Percentiles rank a stretch among this genome's conserved stretches.
Conservation (phyloP, 352 stramenopile genomes). For the Pythium utonaiense region DNA sequence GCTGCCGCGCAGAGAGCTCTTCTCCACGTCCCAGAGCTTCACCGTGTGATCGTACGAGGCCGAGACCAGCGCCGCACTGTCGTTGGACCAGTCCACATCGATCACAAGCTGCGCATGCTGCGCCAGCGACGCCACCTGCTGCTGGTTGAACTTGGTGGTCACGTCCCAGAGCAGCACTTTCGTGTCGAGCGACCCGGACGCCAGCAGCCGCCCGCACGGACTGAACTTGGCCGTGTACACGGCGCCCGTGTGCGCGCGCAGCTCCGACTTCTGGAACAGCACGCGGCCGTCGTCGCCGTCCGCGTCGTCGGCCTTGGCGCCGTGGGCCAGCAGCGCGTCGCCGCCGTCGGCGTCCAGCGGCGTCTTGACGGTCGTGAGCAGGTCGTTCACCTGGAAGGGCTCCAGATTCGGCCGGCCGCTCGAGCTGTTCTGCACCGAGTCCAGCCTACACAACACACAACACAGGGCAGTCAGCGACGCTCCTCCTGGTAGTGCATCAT, state of each 20-base stretch:
- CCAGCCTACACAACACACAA: conserved; percentile 36
- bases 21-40: conserved; percentile 86
- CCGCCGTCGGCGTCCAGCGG: conserved; percentile 29
- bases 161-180: conserved; percentile 85
- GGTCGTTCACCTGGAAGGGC: conserved; percentile 69
- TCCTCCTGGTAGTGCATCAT: too few relatives aligned
- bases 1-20: conserved; percentile 58
- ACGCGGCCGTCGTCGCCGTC: conserved; percentile 65
- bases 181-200: conserved; percentile 76
- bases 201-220: conserved; percentile 72
- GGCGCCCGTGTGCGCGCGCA: conserved; percentile 67
- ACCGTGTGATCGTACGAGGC: conserved; percentile 86
- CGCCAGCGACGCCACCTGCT: conserved; percentile 71
- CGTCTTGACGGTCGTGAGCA: conserved; percentile 47
- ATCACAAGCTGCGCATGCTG: conserved; percentile 83
- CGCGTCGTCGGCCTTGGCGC: conserved; percentile 54
- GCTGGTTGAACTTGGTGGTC: conserved; percentile 87
- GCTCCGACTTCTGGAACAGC: conserved; percentile 78
- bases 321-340: conserved; percentile 34
- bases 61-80: conserved; percentile 69
- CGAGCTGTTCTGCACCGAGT: conserved; percentile 47
- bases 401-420: conserved; percentile 26
- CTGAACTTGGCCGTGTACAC: conserved; percentile 89
- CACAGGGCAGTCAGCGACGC: too few relatives aligned
- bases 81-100: conserved; percentile 80